Evolutionary conservation across 768 basidiomycete species (phyloP).

Genomic region (Mycena galericulata): DNA sequence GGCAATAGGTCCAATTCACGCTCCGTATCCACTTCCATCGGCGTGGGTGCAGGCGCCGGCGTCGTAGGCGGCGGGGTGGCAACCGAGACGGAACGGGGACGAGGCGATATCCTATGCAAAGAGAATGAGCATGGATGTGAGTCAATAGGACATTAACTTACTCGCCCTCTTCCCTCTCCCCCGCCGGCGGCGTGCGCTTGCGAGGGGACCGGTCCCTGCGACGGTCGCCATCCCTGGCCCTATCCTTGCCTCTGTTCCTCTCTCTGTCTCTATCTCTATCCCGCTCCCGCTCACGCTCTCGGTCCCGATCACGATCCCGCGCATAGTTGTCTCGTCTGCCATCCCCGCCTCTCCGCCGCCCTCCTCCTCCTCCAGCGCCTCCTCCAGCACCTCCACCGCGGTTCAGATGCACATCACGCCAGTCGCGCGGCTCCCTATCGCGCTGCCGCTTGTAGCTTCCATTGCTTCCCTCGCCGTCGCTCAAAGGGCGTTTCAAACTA

Average conservation of each 20-base stretch:
- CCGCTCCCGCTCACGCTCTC: slow-evolving; percentile 21
- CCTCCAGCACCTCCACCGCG: slow-evolving; percentile 52
- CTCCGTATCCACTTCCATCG: slow-evolving; percentile 54
- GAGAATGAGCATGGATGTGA: slow-evolving; percentile 13
- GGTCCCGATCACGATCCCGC: slow-evolving; percentile 38
- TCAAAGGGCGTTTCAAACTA: slow-evolving; percentile 78
- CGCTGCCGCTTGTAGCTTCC: slow-evolving; percentile 67
- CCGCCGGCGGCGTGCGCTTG: slow-evolving; percentile 37
- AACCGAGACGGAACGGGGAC: slow-evolving; percentile 45
- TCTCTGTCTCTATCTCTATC: background rate
- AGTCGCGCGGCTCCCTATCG: slow-evolving; percentile 63
- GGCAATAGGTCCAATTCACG: slow-evolving; percentile 68
- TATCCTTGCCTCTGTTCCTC: slow-evolving; percentile 36
- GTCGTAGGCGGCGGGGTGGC: slow-evolving; percentile 39
- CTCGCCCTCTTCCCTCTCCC: slow-evolving; percentile 92
- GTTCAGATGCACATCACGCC: slow-evolving; percentile 77
- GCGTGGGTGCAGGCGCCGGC: slow-evolving; percentile 39
- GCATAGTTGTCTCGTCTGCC: slow-evolving; percentile 39
- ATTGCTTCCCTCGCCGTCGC: slow-evolving; percentile 57
- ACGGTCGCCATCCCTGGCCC: slow-evolving; percentile 34
- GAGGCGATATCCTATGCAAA: slow-evolving; percentile 73
- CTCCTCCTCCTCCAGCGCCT: slow-evolving; percentile 53
- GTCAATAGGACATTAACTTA: slow-evolving; percentile 64
- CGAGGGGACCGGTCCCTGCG: slow-evolving; percentile 39
- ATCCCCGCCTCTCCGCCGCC: slow-evolving; percentile 45